Percentiles rank a stretch among this genome's conserved stretches.
Evolutionary conservation across 495 filamentous ascomycete genomes (phyloP).

Genomic region (Glonium stellatum): DNA sequence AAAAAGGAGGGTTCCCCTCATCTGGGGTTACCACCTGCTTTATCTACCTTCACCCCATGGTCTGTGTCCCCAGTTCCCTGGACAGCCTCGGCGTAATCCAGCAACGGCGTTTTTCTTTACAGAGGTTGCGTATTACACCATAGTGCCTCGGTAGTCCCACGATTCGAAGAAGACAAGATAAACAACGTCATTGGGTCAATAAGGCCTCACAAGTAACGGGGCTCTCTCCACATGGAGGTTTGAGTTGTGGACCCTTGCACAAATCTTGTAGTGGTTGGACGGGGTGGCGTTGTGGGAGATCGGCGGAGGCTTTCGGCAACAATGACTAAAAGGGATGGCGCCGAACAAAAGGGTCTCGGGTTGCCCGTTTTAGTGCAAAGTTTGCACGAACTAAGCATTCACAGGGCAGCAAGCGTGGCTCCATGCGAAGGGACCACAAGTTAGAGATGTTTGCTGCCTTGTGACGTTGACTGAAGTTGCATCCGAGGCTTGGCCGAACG

Average conservation of each 20-base stretch:
- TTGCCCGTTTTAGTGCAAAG: conserved; percentile 7
- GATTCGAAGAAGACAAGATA: background rate
- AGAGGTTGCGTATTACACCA: conserved; percentile 16
- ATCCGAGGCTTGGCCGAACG: conserved; percentile 2
- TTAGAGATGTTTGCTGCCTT: background rate
- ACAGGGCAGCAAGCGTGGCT: background rate
- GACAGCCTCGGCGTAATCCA: background rate
- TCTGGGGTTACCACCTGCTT: conserved; percentile 7
- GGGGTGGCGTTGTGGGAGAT: conserved; percentile 10
- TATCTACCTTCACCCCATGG: conserved; percentile 8
- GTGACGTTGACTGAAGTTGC: background rate
- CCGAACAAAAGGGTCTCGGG: conserved; percentile 9
- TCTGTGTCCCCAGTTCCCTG: conserved; percentile 1
- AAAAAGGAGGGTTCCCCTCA: background rate
- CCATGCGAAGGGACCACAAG: background rate
- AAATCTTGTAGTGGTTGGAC: conserved; percentile 7
- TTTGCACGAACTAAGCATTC: background rate
- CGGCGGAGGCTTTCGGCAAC: conserved; percentile 1
- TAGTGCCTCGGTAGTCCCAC: background rate
- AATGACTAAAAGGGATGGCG: conserved; percentile 5
- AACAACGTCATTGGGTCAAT: conserved; percentile 15
- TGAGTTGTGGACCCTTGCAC: conserved; percentile 9
- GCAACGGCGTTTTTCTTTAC: background rate
- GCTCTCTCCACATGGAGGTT: background rate
- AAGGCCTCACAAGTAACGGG: background rate